Evolutionary conservation across 1,139 yeast species (phyloP), one percentile per base, ranked within the genome.

Genomic region (Arxiozyma heterogenica): DNA sequence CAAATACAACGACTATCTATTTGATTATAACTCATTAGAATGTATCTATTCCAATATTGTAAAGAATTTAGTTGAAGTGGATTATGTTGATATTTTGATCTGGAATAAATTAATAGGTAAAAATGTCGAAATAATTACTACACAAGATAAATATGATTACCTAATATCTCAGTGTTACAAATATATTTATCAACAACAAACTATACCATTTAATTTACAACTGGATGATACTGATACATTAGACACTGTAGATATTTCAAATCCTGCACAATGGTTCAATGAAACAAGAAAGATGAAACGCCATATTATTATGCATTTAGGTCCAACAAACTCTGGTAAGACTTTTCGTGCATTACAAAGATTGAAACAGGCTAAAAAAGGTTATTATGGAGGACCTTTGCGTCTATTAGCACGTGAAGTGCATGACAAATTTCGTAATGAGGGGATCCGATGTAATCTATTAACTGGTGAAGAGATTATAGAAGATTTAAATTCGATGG

Each of bases 311-410:
- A 79, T 94, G 82, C 99, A 93, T 68, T 89, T 93, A 21, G 99
- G 99, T 0, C 98, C 99, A 0, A 93, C 99, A 0, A 93, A 93
- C 67, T 84, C 94, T 61, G 99, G 99, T n/a, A 93, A 93, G 65
- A 93, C 98, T 0, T 86, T 87, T 65, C 79, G 81, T 51, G 96
- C 98, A 0, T 72, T 93, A 47, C 77, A 85, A 63, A 77, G 82
- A 53, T 74, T 93, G 48, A 82, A 82, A 59, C 63, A 70, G n/a
- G 82, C 91, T 11, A 75, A 80, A 44, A 77, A 84, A n/a, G 98
- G 98, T 0, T 87, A 86, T 61, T 93, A 86, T 69, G 98, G 98
- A 0, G 98, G 98, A 0, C 99, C 99, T 0, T 73, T 93, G 51
- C 75, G 99, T 56, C 75, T 93, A 54, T 74, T 93, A 53, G 98